Base-by-base conservation (phyloP, 2,329 filamentous ascomycete genomes). In the Talaromyces sp. region DNA sequence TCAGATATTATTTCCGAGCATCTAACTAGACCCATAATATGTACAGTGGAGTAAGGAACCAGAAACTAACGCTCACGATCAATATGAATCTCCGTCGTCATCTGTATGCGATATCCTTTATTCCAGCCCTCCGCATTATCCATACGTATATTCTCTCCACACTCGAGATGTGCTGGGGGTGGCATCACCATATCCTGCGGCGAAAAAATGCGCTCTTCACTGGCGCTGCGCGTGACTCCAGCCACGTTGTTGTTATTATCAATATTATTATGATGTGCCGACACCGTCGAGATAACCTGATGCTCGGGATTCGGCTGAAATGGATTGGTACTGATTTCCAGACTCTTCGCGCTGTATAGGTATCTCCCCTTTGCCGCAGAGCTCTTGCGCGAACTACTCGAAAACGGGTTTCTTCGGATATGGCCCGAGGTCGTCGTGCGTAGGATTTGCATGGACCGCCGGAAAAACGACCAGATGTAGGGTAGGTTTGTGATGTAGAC, bases 401-500 rank as follows among this genome's bases (percentile, higher is more conserved):
- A 15, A 11, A 47, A 15, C 8, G 19, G n/a, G 9, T 15, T 47
- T 47, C n/a, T 47, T 47, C n/a, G 8, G 44, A 47, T 9, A 53
- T 53, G 8, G 27, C 30, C 56, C n/a, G 36, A 22, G 8, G 52
- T 54, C 2, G 39, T 56, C 6, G 42, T 51, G 30, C 33, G 60
- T 17, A 62, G 51, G 15, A 52, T 39, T 3, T 39, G 64, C 64
- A 79, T 78, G 13, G 76, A 32, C 55, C 75, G 72, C 11, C 75
- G 69, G 2, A 79, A 59, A 10, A 79, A 69, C 0, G 75, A 75
- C 77, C 77, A 80, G 0, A 76, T 75, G 54, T 74, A 77, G 0
- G 77, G 76, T 3, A 82, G 66, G 52, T 82, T 82, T 25, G 80
- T 79, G 1, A 82, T 79, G 19, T 81, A 75, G 11, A 78, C 70